phyloP scores from a whole-genome alignment of 1,139 yeast species.

The Pichia terricola region DNA sequence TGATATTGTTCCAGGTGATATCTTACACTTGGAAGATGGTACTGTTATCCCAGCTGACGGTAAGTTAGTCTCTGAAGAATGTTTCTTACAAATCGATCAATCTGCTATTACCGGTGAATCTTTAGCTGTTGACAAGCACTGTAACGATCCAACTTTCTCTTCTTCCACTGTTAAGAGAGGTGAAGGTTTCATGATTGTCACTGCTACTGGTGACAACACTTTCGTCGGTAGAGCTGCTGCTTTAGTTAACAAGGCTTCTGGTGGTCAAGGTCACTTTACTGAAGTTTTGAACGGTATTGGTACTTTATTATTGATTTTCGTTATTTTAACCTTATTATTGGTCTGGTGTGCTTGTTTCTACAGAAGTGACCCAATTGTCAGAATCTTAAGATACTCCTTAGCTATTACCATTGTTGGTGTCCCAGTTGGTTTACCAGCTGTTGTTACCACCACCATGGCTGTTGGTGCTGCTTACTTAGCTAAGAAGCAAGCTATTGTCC shows the following conservation, averaged over 20 bases:
- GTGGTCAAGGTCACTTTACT: constrained; percentile 93
- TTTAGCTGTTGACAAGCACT: constrained; percentile 86
- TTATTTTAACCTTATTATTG: constrained; percentile 75
- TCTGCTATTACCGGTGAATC: constrained; percentile 99
- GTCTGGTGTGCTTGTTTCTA: constrained; percentile 96
- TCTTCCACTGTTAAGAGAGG: constrained; percentile 96
- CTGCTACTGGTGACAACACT: constrained; percentile 91
- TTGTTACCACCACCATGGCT: constrained; percentile 98
- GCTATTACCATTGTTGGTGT: constrained; percentile 99
- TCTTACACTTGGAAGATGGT: constrained; percentile 89
- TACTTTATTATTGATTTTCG: constrained; percentile 82
- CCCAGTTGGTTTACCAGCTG: constrained; percentile 99
- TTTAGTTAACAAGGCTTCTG: constrained; percentile 83
- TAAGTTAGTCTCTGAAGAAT: constrained; percentile 80
- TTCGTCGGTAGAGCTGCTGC: constrained; percentile 97
- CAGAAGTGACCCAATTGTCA: constrained; percentile 83
- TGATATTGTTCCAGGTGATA: constrained; percentile 91
- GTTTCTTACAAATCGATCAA: constrained; percentile 90
- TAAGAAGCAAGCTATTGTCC: constrained; percentile 96
- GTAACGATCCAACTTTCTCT: constrained; percentile 84
- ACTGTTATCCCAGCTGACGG: constrained; percentile 94
- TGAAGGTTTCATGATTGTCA: constrained; percentile 91
- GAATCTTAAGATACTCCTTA: constrained; percentile 86
- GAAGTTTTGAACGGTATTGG: constrained; percentile 98
- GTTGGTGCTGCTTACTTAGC: constrained; percentile 99